Percentiles rank a stretch among this genome's conserved stretches.
phyloP scores from a whole-genome alignment of 352 stramenopile genomes.

The Globisporangium orthogonon region DNA sequence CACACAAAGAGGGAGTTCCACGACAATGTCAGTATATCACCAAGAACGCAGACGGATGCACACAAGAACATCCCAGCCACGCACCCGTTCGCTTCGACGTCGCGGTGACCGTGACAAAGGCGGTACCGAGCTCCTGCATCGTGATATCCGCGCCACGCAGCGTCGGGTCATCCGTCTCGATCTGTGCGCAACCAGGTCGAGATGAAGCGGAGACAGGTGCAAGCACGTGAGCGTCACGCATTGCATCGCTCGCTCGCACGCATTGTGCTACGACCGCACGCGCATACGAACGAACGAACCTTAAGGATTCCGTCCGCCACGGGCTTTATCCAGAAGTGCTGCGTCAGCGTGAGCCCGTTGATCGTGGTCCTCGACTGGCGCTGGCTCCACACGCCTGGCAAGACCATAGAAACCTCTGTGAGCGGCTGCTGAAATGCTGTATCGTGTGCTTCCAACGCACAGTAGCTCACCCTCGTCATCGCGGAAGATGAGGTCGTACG shows the following conservation, averaged over 20 bases:
- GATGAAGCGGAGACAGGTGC: no score
- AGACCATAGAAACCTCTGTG: not conserved
- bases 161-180: conserved; percentile 79
- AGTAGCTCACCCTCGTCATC: conserved; percentile 53
- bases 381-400: conserved; percentile 70
- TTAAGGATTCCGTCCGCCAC: conserved; percentile 85
- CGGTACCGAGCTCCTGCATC: conserved; percentile 81
- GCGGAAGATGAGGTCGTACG: conserved; percentile 77
- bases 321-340: conserved; percentile 87
- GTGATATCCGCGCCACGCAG: conserved; percentile 77
- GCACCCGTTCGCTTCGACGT: conserved; percentile 79
- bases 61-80: not conserved
- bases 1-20: no score
- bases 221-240: not conserved
- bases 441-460: no score
- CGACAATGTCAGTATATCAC: no score
- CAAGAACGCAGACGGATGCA: no score
- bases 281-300: conserved; percentile 12
- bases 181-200: conserved; percentile 15
- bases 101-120: conserved; percentile 80
- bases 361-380: conserved; percentile 83
- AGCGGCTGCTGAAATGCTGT: not conserved
- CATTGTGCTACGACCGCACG: not conserved
- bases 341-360: conserved; percentile 76
- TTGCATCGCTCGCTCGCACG: not conserved